Percentiles rank a stretch among this genome's conserved stretches.
phyloP scores from a whole-genome alignment of 202 grass and related monocot genomes.

The Carex sylvatica region DNA sequence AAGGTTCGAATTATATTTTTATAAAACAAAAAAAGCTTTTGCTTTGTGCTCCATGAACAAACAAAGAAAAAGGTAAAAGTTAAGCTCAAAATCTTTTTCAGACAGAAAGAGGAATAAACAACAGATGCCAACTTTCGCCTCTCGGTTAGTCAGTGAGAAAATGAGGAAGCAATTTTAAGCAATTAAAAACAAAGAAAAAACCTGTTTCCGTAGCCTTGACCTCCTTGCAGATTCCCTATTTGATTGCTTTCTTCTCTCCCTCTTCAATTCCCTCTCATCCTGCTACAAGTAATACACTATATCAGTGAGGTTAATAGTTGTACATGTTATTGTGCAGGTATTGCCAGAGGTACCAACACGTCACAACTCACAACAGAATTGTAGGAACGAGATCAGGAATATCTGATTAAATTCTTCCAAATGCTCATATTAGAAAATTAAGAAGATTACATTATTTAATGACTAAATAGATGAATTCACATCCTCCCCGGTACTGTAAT shows the following conservation, averaged over 20 bases:
- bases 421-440: background rate
- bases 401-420: background rate
- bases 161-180: background rate
- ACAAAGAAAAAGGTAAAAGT: background rate
- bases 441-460: conserved; percentile 1
- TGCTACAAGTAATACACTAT: conserved; percentile 7
- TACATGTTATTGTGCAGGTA: background rate
- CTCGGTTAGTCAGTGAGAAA: no score
- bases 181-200: conserved; percentile 31
- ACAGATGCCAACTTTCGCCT: background rate
- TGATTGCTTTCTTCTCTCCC: conserved; percentile 91
- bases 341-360: background rate
- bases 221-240: conserved; percentile 93
- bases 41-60: background rate
- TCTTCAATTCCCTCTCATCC: conserved; percentile 87
- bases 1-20: background rate
- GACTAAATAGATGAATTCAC: no score
- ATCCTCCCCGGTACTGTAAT: no score
- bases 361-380: background rate
- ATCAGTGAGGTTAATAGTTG: background rate
- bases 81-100: background rate
- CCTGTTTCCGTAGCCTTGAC: conserved; percentile 93
- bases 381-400: background rate
- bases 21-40: background rate
- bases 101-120: background rate